Evolutionary conservation across 2,329 filamentous ascomycete genomes (phyloP), one percentile per base, ranked within the genome.

Genomic region (Penicillium glabrum): DNA sequence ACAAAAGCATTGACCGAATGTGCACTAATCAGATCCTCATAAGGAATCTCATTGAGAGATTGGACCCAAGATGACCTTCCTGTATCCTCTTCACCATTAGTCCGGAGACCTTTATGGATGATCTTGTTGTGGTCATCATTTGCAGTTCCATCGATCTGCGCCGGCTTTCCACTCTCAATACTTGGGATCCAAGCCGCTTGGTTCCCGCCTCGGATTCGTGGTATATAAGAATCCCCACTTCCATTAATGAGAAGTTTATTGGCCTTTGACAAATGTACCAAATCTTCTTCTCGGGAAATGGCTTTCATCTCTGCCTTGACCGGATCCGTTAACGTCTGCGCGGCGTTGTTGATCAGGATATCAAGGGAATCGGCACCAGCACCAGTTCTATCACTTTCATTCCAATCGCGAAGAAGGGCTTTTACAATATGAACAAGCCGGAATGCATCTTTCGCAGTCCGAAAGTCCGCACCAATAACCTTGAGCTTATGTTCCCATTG

Each of bases 271-370:
- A 41, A 27, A 33, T 48, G 45, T 51, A 60, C 60, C 10, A 69
- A 37, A 11, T 56, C 24, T 19, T 56, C 54, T 43, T 72, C 70
- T n/a, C 62, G 56, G 14, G 58, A 46, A 10, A 75, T 64, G 0
- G 69, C 70, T 21, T 27, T 59, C n/a, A 63, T 39, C 46, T 75
- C 72, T 29, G 64, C 69, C 35, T 59, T 55, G 10, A 73, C 43
- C 8, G 70, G 67, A 44, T 77, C 75, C 0, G 72, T 75, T 39
- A 75, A 56, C 1, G 72, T 76, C 58, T 76, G 74, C 3, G 75
- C 74, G 1, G 75, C 75, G 48, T 77, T 77, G 47, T 75, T 77
- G 60, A 77, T 67, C 45, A 76, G 50, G 7, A 77, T 66, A 56
- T 75, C 64, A 10, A 77, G 59, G 19, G 31, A 45, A 9, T 27